These are phyloP conservation scores for Sporisorium sorghi DNA, from an alignment of 1,284 basidiomycete species.

Conservation along the genomic window DNA sequence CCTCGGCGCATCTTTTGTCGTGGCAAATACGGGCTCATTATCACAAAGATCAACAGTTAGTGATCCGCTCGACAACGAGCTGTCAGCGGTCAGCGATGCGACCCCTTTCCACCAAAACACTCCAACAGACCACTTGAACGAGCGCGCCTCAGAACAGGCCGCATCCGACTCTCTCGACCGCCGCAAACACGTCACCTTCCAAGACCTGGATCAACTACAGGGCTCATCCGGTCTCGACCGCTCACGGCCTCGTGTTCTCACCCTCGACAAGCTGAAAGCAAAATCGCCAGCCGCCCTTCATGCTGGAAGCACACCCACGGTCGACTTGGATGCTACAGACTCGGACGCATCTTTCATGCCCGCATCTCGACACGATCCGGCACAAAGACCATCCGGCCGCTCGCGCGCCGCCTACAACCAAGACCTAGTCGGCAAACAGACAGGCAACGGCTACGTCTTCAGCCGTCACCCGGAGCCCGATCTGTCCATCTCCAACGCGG, in stretches of 20 bases:
- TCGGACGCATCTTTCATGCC: neutral
- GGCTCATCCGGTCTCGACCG: conserved; percentile 5
- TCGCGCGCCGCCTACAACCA: conserved; percentile 14
- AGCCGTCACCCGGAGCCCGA: conserved; percentile 22
- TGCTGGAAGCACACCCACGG: neutral
- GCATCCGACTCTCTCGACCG: conserved; percentile 24
- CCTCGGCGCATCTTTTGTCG: conserved; percentile 6
- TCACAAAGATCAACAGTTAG: neutral
- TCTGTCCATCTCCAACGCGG: conserved; percentile 20
- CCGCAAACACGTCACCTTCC: conserved; percentile 39
- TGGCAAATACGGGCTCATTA: neutral
- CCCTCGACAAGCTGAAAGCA: neutral
- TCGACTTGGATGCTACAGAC: conserved; percentile 4
- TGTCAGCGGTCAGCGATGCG: neutral
- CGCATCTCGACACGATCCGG: conserved; percentile 3
- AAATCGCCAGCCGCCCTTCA: conserved; percentile 6
- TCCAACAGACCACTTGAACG: too few species aligned
- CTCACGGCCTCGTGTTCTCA: neutral
- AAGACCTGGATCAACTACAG: conserved; percentile 25
- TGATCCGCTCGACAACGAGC: neutral
- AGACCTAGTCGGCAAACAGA: conserved; percentile 43
- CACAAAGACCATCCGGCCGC: neutral
- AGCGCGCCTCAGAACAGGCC: conserved; percentile 1
- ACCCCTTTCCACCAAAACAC: neutral
- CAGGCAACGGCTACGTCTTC: conserved; percentile 47